phyloP scores from a whole-genome alignment of 2,329 filamentous ascomycete genomes.

The Pseudogymnoascus sp. region DNA sequence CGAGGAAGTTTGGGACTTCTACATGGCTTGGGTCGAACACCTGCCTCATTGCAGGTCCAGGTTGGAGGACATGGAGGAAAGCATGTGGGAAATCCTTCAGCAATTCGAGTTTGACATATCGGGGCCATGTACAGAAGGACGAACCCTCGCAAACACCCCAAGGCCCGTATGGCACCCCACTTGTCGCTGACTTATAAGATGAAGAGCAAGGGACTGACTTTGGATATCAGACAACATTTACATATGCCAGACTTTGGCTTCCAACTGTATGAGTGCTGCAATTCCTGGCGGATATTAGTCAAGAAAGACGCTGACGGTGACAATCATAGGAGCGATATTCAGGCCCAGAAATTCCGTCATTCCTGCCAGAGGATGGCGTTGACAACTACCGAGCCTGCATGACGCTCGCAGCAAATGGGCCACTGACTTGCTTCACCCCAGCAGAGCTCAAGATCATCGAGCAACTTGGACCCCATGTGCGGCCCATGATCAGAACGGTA shows the following conservation, averaged over 20 bases:
- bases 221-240: background rate
- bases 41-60: background rate
- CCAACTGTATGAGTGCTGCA: background rate
- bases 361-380: background rate
- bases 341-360: background rate
- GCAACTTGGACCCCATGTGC: background rate
- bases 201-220: background rate
- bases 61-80: background rate
- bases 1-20: constrained; percentile 16
- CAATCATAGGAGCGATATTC: constrained; percentile 1
- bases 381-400: background rate
- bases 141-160: background rate
- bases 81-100: constrained; percentile 10
- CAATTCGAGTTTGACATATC: background rate
- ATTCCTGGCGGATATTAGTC: background rate
- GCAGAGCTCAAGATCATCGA: background rate
- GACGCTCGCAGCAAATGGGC: background rate
- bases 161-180: background rate
- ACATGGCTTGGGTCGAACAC: constrained; percentile 13
- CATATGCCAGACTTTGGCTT: constrained; percentile 1
- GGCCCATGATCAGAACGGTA: background rate
- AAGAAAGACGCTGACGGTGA: background rate
- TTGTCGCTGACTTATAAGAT: background rate
- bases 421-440: background rate
- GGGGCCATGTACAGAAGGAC: background rate